These are phyloP conservation scores for Rhynchospora tenuis DNA, from an alignment of 176 grass and related monocot genomes.

Conservation along the genomic window DNA sequence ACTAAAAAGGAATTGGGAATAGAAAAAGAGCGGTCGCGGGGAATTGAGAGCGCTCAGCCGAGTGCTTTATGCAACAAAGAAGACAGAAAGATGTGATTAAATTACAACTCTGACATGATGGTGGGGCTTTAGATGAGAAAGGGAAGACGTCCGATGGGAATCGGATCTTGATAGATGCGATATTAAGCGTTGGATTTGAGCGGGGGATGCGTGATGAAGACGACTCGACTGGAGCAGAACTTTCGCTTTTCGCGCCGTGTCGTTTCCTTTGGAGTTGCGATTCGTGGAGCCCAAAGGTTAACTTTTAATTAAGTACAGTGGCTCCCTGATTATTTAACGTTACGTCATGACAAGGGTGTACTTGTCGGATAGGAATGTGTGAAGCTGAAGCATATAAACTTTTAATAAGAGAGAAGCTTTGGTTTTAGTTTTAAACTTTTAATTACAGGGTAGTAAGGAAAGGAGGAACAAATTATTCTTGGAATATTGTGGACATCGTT, in stretches of 20 bases:
- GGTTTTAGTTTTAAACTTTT: too few relatives aligned
- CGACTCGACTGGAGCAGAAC: neutral
- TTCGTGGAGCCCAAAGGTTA: constrained; percentile 13
- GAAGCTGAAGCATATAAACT: too few relatives aligned
- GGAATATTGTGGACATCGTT: too few relatives aligned
- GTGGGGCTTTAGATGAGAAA: neutral
- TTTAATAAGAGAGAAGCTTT: too few relatives aligned
- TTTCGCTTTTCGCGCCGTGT: constrained; percentile 7
- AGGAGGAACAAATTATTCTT: too few relatives aligned
- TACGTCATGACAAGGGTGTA: neutral
- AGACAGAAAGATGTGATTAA: neutral
- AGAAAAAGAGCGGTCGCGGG: constrained; percentile 58
- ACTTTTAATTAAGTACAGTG: too few relatives aligned
- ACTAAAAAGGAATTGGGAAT: neutral
- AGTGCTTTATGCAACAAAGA: neutral
- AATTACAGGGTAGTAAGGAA: too few relatives aligned
- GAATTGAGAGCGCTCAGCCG: constrained; percentile 26
- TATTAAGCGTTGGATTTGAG: neutral
- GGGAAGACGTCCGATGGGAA: neutral
- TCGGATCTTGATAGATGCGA: neutral
- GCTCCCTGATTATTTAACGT: neutral
- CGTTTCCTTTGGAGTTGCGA: neutral
- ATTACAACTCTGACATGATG: constrained; percentile 13
- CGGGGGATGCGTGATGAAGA: constrained; percentile 6
- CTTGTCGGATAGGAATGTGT: too few relatives aligned